phyloP scores from a whole-genome alignment of 495 filamentous ascomycete species.

The Xylaria palmicola region DNA sequence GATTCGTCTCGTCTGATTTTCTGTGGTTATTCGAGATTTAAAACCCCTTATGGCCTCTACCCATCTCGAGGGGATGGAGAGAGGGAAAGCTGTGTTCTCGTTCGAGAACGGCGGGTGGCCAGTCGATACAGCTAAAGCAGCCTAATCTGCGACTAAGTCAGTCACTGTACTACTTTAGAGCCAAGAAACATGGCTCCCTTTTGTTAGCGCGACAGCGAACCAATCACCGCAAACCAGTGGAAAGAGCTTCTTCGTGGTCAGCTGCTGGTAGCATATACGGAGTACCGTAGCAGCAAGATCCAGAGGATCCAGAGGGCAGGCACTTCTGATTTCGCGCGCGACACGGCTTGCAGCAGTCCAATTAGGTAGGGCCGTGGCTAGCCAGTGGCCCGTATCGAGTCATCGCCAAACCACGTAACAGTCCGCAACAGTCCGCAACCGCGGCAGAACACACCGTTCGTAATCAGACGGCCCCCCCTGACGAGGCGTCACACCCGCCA shows the following conservation, averaged over 20 bases:
- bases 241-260: background rate
- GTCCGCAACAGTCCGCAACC: background rate
- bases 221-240: slow-evolving; percentile 1
- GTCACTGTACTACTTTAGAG: no score
- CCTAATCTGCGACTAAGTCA: slow-evolving; percentile 5
- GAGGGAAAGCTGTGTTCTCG: background rate
- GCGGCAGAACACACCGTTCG: background rate
- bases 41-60: background rate
- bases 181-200: background rate
- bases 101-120: background rate
- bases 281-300: no score
- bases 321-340: background rate
- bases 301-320: no score
- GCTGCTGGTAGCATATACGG: no score
- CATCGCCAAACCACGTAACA: background rate
- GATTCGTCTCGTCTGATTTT: background rate
- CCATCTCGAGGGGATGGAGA: background rate
- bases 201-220: slow-evolving; percentile 9
- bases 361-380: background rate
- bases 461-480: background rate
- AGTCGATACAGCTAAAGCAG: background rate
- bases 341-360: background rate
- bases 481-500: background rate
- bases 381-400: background rate
- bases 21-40: background rate